Evolutionary conservation across 208 protist species (phyloP).

Genomic region (Leishmania martiniquensis): DNA sequence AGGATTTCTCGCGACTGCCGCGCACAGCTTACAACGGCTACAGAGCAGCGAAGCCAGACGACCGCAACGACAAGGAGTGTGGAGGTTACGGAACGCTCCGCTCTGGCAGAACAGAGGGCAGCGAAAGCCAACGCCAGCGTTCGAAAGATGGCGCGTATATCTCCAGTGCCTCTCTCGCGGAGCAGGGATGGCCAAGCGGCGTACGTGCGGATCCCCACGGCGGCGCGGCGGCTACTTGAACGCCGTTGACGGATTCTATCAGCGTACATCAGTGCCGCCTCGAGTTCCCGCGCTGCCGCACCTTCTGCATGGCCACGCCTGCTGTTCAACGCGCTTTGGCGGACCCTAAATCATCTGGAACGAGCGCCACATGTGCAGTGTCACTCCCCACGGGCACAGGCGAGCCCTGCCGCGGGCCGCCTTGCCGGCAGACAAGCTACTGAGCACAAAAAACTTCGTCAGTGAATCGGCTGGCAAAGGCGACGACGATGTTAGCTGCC

Average conservation of each 20-base stretch:
- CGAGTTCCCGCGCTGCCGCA: not conserved
- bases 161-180: conserved; percentile 23
- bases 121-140: not conserved
- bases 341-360: conserved; percentile 16
- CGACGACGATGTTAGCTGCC: not conserved
- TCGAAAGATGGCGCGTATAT: conserved; percentile 9
- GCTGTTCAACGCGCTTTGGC: conserved; percentile 12
- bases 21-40: conserved; percentile 5
- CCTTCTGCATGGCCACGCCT: not conserved
- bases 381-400: conserved; percentile 9
- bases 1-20: conserved; percentile 4
- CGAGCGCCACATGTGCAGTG: not conserved
- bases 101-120: not conserved
- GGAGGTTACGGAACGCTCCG: not conserved
- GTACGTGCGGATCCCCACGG: conserved; percentile 43
- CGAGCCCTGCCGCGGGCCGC: not conserved
- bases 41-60: conserved; percentile 11
- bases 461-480: too few relatives aligned
- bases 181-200: conserved; percentile 33
- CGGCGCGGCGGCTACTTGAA: conserved; percentile 49
- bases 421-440: too few relatives aligned
- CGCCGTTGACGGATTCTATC: conserved; percentile 2
- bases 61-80: not conserved
- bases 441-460: not conserved
- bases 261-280: not conserved